Evolutionary conservation across 495 filamentous ascomycete genomes (phyloP).

Genomic region (Neurospora sp.): DNA sequence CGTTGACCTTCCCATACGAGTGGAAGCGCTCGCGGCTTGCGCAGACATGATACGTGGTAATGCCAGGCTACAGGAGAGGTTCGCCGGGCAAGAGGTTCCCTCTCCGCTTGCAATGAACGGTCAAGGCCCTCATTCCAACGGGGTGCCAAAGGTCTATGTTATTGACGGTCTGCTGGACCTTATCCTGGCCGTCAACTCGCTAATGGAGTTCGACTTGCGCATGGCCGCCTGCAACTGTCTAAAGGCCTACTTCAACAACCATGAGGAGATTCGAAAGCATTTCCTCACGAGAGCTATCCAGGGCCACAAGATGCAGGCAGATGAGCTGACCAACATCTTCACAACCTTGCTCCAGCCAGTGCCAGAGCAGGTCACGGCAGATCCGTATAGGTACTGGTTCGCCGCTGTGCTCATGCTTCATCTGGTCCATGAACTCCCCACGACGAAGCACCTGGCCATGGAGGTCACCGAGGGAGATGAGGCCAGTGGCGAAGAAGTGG

Average conservation of each 20-base stretch:
- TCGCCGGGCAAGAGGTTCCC: constrained; percentile 72
- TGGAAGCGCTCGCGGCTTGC: constrained; percentile 75
- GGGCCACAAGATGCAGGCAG: constrained; percentile 65
- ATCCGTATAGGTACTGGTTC: constrained; percentile 89
- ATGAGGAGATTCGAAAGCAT: constrained; percentile 67
- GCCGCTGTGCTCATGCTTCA: constrained; percentile 85
- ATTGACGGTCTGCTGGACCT: constrained; percentile 92
- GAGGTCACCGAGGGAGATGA: constrained; percentile 81
- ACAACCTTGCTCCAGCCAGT: constrained; percentile 62
- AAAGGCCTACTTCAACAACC: constrained; percentile 79
- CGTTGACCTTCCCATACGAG: constrained; percentile 65
- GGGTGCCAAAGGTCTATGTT: constrained; percentile 61
- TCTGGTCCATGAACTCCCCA: constrained; percentile 69
- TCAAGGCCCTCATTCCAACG: constrained; percentile 29
- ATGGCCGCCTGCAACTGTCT: constrained; percentile 81
- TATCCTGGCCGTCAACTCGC: constrained; percentile 55
- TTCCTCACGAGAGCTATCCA: constrained; percentile 85
- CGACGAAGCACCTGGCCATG: constrained; percentile 73
- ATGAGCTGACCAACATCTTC: constrained; percentile 84
- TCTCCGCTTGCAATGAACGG: constrained; percentile 40
- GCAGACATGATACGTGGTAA: constrained; percentile 86
- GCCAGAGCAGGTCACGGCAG: constrained; percentile 47
- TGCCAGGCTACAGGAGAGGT: constrained; percentile 65
- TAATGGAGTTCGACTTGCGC: constrained; percentile 65
- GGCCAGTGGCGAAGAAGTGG: constrained; percentile 83